Evolutionary conservation across 176 grass and related monocot species (phyloP).

Genomic region (Triticum dicoccoides): DNA sequence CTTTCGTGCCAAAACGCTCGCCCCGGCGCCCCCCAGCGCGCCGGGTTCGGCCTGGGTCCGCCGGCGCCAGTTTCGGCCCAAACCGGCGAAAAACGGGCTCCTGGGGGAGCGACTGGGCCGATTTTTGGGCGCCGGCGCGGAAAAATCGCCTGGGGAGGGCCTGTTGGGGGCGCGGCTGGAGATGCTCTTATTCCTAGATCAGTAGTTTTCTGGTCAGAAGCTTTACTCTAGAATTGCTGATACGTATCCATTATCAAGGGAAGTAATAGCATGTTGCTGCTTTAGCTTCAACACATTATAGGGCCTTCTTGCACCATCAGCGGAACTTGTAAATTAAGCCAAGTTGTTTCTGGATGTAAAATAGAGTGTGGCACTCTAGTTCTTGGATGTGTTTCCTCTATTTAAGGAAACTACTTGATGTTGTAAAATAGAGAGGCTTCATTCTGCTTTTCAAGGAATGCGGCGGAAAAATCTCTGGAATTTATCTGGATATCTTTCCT

Average conservation of each 20-base stretch:
- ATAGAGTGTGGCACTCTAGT: neutral
- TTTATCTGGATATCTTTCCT: neutral
- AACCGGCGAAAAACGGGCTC: no score
- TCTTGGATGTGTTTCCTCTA: neutral
- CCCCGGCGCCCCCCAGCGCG: no score
- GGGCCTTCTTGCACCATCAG: neutral
- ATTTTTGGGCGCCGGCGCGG: no score
- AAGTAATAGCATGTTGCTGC: neutral
- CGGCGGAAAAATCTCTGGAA: neutral
- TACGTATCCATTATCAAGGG: neutral
- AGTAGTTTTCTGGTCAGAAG: neutral
- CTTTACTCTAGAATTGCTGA: neutral
- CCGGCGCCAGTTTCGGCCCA: no score
- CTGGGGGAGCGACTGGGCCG: no score
- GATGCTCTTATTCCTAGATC: neutral
- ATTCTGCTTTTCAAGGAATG: neutral
- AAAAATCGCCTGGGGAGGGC: no score
- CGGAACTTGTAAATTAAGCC: neutral
- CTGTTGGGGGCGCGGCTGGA: no score
- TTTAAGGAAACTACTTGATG: constrained; percentile 2
- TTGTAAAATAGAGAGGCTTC: neutral
- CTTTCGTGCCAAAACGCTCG: no score
- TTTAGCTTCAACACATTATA: neutral
- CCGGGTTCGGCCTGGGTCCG: no score
- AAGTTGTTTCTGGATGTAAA: neutral